Base-by-base conservation (phyloP, 2,329 filamentous ascomycete genomes). In the Fusarium napiforme region DNA sequence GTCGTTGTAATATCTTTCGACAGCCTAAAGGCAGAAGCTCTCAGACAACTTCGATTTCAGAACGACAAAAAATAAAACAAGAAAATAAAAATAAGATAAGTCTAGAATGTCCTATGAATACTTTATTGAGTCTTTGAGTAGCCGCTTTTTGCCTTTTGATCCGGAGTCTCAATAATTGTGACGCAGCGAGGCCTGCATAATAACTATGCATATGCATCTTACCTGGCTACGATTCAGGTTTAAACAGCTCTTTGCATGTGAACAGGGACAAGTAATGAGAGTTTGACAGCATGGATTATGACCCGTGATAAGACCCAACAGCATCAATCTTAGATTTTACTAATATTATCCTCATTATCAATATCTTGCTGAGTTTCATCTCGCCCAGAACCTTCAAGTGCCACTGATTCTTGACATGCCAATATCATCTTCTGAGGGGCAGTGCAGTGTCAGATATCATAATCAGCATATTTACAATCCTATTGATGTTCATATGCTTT, bases 331-430 rank as follows among this genome's bases (percentile, higher is more conserved):
- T 39, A 28, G 4, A 47, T 28, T 53, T 69, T 53, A 59, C 30
- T 69, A 69, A 69, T 69, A 45, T 14, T 26, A 65, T 63, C 15
- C 26, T 37, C 42, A 43, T 64, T 64, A 63, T 69, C 66, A 42
- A 21, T 26, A 32, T 37, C 32, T 39, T 47, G n/a, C 32, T 42
- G 16, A 43, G 39, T 68, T 63, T 63, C 30, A 18, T 28, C 42
- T 43, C 18, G 26, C n/a, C 18, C 23, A 64, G 39, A 52, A 49
- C 21, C 30, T 42, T 32, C 23, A 40, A 23, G 21, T 42, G 34
- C 40, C 11, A 34, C 36, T 32, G n/a, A 43, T 16, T 34, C 21
- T 30, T 28, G 65, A 69, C 32, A 52, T 39, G 39, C 49, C 59
- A 52, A 46, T 34, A 46, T 59, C 40, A 65, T 30, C 40, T 39